These are phyloP conservation scores for Penstemon davidsonii DNA, from an alignment of 257 asterid species.

Conservation along the genomic window DNA sequence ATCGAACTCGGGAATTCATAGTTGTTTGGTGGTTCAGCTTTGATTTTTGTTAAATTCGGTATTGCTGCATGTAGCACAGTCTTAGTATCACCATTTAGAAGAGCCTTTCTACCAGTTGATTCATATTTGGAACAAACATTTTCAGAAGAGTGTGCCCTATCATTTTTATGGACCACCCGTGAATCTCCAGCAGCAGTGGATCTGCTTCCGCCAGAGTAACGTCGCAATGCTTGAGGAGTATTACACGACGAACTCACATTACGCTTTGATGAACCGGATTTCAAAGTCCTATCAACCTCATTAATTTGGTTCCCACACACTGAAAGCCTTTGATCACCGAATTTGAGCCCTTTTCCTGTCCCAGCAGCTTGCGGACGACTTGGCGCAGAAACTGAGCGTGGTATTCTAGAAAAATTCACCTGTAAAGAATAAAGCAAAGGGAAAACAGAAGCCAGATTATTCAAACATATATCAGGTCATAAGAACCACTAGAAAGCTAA, in stretches of 20 bases:
- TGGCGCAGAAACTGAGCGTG: constrained; percentile 23
- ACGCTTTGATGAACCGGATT: constrained; percentile 29
- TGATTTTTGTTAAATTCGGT: constrained; percentile 37
- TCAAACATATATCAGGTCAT: not conserved
- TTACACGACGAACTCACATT: constrained; percentile 15
- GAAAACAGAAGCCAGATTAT: constrained; percentile 20
- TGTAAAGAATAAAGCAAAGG: constrained; percentile 27
- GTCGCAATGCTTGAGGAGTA: constrained; percentile 21
- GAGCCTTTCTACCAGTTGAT: constrained; percentile 26
- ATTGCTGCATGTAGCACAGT: constrained; percentile 24
- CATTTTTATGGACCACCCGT: constrained; percentile 24
- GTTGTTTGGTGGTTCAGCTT: constrained; percentile 40
- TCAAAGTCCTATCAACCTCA: constrained; percentile 29
- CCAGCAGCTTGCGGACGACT: constrained; percentile 25
- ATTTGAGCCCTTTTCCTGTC: constrained; percentile 23
- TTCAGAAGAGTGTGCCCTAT: constrained; percentile 18
- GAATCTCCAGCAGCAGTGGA: constrained; percentile 19
- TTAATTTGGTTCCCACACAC: constrained; percentile 25
- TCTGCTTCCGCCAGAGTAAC: constrained; percentile 22
- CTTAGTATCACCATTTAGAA: constrained; percentile 26
- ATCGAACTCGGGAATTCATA: constrained; percentile 12
- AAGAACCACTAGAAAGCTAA: constrained; percentile 11
- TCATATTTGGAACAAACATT: constrained; percentile 24
- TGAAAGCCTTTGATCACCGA: constrained; percentile 23
- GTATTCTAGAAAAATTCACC: constrained; percentile 34